Conservation (phyloP, 1,139 yeast species). For the Meyerozyma guilliermondii region DNA sequence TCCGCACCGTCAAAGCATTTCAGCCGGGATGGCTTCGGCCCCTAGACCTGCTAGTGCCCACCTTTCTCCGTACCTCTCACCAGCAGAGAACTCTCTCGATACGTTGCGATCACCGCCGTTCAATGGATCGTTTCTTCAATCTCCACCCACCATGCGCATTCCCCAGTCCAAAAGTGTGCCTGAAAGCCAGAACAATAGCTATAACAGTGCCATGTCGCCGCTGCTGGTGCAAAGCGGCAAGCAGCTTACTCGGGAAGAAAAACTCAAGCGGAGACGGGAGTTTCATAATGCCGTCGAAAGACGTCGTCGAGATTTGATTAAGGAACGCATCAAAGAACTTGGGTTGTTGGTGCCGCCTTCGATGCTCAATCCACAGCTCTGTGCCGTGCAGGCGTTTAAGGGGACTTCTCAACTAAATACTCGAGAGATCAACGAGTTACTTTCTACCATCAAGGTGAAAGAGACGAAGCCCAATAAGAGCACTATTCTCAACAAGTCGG, state of each 20-base stretch:
- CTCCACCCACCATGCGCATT: slow-evolving; percentile 22
- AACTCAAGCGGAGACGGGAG: slow-evolving; percentile 63
- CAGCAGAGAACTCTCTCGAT: slow-evolving; percentile 20
- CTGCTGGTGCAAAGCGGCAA: slow-evolving; percentile 13
- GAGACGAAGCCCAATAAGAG: slow-evolving; percentile 72
- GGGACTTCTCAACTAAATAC: slow-evolving; percentile 28
- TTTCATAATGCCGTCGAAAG: slow-evolving; percentile 81
- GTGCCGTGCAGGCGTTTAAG: slow-evolving; percentile 45
- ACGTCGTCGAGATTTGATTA: slow-evolving; percentile 71
- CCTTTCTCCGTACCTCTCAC: not conserved
- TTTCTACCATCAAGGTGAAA: slow-evolving; percentile 43
- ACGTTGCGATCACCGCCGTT: slow-evolving; percentile 26
- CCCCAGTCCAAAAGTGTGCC: not conserved
- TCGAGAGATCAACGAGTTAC: slow-evolving; percentile 32
- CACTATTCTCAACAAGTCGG: slow-evolving; percentile 61
- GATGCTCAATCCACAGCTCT: slow-evolving; percentile 45
- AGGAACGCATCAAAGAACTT: slow-evolving; percentile 68
- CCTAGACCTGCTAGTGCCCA: not conserved
- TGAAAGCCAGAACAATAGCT: slow-evolving; percentile 1
- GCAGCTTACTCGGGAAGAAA: slow-evolving; percentile 63
- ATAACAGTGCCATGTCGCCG: slow-evolving; percentile 1
- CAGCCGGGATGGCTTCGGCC: not conserved
- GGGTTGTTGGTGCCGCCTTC: slow-evolving; percentile 72
- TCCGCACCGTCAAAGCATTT: not conserved
- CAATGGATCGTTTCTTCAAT: slow-evolving; percentile 27